Percentiles rank a stretch among this genome's conserved stretches.
Conservation (phyloP, 1,284 basidiomycete species). For the Porogramme epimiltina region DNA sequence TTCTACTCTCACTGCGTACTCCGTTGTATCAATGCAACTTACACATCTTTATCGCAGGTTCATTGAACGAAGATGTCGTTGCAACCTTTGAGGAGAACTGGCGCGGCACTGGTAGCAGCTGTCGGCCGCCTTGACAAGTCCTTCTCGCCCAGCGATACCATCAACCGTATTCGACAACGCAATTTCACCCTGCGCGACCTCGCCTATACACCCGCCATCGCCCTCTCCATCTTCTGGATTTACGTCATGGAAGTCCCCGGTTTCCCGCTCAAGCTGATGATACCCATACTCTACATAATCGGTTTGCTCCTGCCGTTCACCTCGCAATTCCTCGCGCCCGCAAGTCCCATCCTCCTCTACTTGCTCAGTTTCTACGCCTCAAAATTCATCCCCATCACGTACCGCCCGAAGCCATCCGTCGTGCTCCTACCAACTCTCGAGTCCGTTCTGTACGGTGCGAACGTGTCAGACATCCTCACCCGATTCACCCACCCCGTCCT, state of each 20-base stretch:
- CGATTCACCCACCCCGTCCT: constrained; percentile 90
- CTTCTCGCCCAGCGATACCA: constrained; percentile 66
- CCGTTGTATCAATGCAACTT: too few relatives aligned
- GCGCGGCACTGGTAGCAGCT: constrained; percentile 58
- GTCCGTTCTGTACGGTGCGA: constrained; percentile 93
- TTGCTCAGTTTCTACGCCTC: constrained; percentile 86
- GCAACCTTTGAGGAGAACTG: constrained; percentile 32
- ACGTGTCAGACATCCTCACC: constrained; percentile 95
- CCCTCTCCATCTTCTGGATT: constrained; percentile 75
- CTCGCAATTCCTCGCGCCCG: constrained; percentile 91
- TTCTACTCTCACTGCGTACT: too few relatives aligned
- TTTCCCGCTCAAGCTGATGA: constrained; percentile 77
- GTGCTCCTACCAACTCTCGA: constrained; percentile 93
- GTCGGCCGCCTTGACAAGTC: constrained; percentile 78
- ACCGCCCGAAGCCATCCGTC: constrained; percentile 87
- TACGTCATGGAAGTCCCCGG: constrained; percentile 76
- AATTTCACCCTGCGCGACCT: constrained; percentile 62
- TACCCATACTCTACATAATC: constrained; percentile 74
- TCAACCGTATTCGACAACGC: constrained; percentile 64
- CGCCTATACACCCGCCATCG: constrained; percentile 66
- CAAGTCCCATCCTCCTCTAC: constrained; percentile 86
- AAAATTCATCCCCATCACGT: constrained; percentile 77
- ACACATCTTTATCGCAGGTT: too few relatives aligned
- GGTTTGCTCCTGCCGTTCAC: constrained; percentile 86
- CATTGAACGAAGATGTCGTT: not conserved